Conservation (phyloP, 305 asterid species). For the Rubia peregrina region DNA sequence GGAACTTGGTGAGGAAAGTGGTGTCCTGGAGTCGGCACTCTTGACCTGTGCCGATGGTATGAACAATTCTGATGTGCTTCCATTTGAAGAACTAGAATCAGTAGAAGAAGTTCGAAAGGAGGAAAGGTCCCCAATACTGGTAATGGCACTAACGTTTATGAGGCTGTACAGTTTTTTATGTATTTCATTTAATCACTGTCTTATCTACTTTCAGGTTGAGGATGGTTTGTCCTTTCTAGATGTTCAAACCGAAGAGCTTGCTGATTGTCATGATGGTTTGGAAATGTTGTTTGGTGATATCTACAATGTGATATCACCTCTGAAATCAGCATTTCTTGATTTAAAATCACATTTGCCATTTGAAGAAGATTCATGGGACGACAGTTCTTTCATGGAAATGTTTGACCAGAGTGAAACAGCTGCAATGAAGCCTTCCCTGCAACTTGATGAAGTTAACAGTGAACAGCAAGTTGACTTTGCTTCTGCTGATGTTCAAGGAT, state of each 20-base stretch:
- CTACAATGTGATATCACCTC: background rate
- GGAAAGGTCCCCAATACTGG: background rate
- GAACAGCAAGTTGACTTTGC: background rate
- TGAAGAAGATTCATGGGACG: background rate
- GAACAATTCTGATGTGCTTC: background rate
- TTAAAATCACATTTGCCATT: background rate
- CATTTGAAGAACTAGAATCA: background rate
- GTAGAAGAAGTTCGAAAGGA: constrained; percentile 1
- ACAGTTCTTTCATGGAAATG: background rate
- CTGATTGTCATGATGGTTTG: constrained; percentile 3
- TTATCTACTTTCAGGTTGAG: background rate
- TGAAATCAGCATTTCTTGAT: background rate
- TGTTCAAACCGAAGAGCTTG: background rate
- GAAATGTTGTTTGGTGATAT: background rate
- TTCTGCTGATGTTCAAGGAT: constrained; percentile 3
- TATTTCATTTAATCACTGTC: background rate
- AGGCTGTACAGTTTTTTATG: background rate
- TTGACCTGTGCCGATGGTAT: constrained; percentile 1
- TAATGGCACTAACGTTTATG: background rate
- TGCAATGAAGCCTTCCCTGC: background rate
- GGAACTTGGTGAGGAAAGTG: background rate
- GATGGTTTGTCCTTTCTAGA: background rate
- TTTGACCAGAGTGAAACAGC: background rate
- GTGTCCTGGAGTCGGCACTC: background rate
- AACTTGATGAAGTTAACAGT: background rate